These are phyloP conservation scores for Pascua sp. DNA, from an alignment of 1,284 basidiomycete species.

Conservation along the genomic window DNA sequence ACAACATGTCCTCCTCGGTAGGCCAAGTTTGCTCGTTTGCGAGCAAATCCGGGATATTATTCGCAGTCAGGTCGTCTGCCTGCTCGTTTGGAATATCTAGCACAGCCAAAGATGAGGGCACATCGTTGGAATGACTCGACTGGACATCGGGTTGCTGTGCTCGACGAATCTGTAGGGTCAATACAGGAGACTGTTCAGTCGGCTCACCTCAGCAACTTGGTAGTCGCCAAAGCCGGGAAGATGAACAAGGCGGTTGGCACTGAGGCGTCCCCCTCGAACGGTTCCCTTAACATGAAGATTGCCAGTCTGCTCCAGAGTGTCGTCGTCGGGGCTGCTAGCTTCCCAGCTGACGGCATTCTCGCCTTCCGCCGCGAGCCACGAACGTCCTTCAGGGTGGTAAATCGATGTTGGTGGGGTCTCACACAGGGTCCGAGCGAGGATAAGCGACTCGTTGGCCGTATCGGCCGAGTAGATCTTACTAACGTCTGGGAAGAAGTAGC, in stretches of 20 bases:
- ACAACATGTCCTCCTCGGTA: slow-evolving; percentile 88
- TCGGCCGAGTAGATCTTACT: slow-evolving; percentile 53
- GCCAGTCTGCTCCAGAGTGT: slow-evolving; percentile 40
- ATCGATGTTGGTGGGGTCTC: slow-evolving; percentile 64
- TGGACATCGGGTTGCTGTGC: slow-evolving; percentile 17
- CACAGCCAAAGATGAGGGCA: too few species aligned
- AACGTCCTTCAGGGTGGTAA: slow-evolving; percentile 69
- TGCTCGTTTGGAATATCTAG: slow-evolving; percentile 55
- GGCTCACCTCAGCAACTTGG: slow-evolving; percentile 68
- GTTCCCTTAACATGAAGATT: slow-evolving; percentile 74
- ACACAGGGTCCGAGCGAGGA: slow-evolving; percentile 67
- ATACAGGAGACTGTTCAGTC: not conserved
- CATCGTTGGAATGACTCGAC: not conserved
- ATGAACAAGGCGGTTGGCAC: slow-evolving; percentile 82
- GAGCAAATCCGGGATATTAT: slow-evolving; percentile 83
- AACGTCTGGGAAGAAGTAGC: slow-evolving; percentile 90
- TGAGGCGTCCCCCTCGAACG: slow-evolving; percentile 73
- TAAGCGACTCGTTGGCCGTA: slow-evolving; percentile 63
- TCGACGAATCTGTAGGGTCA: slow-evolving; percentile 25
- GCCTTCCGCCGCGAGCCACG: slow-evolving; percentile 74
- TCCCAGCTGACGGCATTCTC: slow-evolving; percentile 56
- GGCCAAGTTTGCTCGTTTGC: slow-evolving; percentile 98
- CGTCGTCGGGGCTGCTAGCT: slow-evolving; percentile 38
- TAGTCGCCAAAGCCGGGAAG: slow-evolving; percentile 87
- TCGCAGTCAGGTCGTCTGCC: slow-evolving; percentile 83